Base-by-base conservation (phyloP, 1,284 basidiomycete species). In the Rhodotorula sp. region DNA sequence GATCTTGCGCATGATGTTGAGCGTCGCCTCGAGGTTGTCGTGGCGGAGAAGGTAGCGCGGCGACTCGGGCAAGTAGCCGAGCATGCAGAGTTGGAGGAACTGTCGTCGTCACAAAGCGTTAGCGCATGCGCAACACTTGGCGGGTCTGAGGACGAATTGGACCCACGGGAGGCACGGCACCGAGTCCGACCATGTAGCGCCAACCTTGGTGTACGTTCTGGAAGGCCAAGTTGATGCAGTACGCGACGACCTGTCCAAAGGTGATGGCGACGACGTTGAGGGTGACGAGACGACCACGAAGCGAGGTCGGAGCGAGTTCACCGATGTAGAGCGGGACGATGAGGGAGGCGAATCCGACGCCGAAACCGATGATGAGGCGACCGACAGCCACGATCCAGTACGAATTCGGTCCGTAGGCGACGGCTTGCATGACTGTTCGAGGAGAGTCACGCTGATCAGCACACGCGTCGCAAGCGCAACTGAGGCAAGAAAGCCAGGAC, bases 11-110 rank as follows among this genome's bases (percentile, higher is more conserved):
- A 91, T 85, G 19, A 89, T 85, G 2, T 68, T 77, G 34, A 81
- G 82, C 1, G 89, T 88, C 15, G 79, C 82, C 0, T 82, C 83
- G 64, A 84, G 79, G 49, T 86, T 80, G 6, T 86, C 86, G 73
- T 84, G 83, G n/a, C 85, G 83, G 21, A 92, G 82, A 52, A 91
- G 83, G 69, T 90, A 89, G 47, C 90, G 87, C 8, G 90, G 91
- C 69, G 88, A 89, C 80, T 92, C 90, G 2, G 91, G 90, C 4
- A 92, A 83, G 79, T 89, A 87, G 64, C 85, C 82, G 62, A 92
- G 80, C 65, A 87, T 81, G 10, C 84, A 65, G 54, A 88, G 83
- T 78, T 92, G 90, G 2, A 91, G 70, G 1, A 82, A 2, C 60
- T 62, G 60, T 12, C 0, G 5, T 16, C 28, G 15, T 5, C 85